A percentile compares a stretch with the other conserved stretches of the same genome.
Evolutionary conservation across 148 eudicot species (phyloP).

Genomic region (Rhododendron kiyosumense): DNA sequence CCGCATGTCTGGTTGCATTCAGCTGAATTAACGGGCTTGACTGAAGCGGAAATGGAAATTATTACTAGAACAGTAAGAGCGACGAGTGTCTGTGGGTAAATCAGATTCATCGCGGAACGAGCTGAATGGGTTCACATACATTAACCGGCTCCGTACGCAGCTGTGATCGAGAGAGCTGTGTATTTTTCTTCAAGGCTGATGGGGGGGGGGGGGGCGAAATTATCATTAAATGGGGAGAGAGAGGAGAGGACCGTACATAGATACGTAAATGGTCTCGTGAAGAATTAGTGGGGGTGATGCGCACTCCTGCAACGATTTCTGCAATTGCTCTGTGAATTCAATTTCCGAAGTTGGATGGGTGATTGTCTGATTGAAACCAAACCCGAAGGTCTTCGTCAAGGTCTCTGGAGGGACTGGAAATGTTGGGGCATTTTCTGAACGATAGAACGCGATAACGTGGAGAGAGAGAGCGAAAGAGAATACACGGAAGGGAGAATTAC

Average conservation of each 20-base stretch:
- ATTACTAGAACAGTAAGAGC: not conserved
- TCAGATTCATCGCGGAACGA: not conserved
- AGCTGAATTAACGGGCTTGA: not conserved
- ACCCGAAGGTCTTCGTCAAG: conserved; percentile 3
- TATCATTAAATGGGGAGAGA: conserved; percentile 8
- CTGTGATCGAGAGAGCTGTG: too few species aligned
- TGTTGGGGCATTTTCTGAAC: not conserved
- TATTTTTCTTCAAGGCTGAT: not conserved
- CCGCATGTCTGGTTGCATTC: conserved; percentile 37
- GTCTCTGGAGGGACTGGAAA: not conserved
- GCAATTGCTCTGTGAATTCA: conserved; percentile 9
- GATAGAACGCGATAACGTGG: not conserved
- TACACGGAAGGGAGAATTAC: too few species aligned
- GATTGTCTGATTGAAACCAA: not conserved
- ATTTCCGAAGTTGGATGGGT: not conserved
- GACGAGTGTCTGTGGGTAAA: not conserved
- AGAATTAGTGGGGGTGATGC: conserved; percentile 8
- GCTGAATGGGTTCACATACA: too few species aligned
- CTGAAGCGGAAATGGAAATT: not conserved
- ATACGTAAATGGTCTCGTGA: not conserved
- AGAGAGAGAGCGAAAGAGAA: not conserved
- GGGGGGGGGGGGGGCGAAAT: not conserved
- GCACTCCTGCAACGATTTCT: not conserved
- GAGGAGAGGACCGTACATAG: not conserved
- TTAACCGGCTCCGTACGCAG: too few species aligned